A percentile compares a stretch with the other conserved stretches of the same genome.
These are phyloP conservation scores for Astrothelium macrocarpum DNA, from an alignment of 495 filamentous ascomycete genomes.

Conservation along the genomic window DNA sequence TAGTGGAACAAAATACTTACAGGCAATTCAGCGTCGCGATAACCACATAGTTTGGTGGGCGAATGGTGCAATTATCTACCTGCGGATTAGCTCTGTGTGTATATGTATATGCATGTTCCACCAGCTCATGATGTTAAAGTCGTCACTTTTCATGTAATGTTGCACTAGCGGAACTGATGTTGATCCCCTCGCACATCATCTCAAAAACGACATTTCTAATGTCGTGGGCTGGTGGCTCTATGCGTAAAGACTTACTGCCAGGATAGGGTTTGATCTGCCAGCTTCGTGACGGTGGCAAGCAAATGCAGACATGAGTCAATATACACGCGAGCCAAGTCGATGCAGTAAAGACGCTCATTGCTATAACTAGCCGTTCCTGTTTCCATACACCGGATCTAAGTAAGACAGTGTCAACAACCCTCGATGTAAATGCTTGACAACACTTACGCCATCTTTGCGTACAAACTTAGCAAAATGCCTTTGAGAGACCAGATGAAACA, in stretches of 20 bases:
- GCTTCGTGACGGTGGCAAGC: not conserved
- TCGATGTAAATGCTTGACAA: not conserved
- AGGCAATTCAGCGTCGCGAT: not conserved
- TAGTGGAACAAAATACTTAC: not conserved
- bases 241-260: too few relatives aligned
- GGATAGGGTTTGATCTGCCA: slow-evolving; percentile 3
- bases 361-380: not conserved
- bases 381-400: not conserved
- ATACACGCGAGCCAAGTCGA: not conserved
- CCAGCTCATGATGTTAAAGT: too few relatives aligned
- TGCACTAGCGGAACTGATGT: too few relatives aligned
- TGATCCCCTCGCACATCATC: too few relatives aligned
- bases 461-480: not conserved
- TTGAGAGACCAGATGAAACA: slow-evolving; percentile 2
- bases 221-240: too few relatives aligned
- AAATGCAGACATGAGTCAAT: not conserved
- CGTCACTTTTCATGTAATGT: too few relatives aligned
- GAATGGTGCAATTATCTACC: not conserved
- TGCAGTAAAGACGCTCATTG: not conserved
- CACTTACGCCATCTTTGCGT: slow-evolving; percentile 1
- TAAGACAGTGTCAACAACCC: not conserved
- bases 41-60: not conserved
- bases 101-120: too few relatives aligned
- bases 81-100: not conserved
- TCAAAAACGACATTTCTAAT: too few relatives aligned